Evolutionary conservation across 2,329 filamentous ascomycete genomes (phyloP).

Genomic region (Fusarium heterosporum): DNA sequence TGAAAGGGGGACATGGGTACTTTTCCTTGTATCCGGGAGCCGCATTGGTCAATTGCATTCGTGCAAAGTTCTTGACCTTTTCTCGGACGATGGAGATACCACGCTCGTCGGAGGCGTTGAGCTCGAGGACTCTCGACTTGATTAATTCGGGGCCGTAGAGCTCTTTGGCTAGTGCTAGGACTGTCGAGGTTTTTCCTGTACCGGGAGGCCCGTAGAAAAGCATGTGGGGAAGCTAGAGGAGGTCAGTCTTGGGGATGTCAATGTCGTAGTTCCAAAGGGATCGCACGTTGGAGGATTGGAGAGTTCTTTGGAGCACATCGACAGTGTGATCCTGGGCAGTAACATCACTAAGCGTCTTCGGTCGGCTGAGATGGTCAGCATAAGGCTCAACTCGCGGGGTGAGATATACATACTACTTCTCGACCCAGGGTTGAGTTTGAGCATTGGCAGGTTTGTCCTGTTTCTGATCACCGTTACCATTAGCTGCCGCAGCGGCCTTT

Average conservation of each 20-base stretch:
- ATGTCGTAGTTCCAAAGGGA: background rate
- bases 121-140: constrained; percentile 93
- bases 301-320: constrained; percentile 87
- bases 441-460: constrained; percentile 69
- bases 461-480: constrained; percentile 73
- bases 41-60: constrained; percentile 90
- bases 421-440: constrained; percentile 90
- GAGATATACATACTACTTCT: constrained; percentile 85
- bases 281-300: constrained; percentile 90
- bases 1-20: constrained; percentile 97
- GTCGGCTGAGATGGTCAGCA: constrained; percentile 71
- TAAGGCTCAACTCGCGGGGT: background rate
- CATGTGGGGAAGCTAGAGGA: constrained; percentile 85
- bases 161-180: constrained; percentile 96
- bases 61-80: constrained; percentile 98
- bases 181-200: constrained; percentile 97
- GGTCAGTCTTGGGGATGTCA: constrained; percentile 10
- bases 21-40: constrained; percentile 74
- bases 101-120: constrained; percentile 98
- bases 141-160: constrained; percentile 96
- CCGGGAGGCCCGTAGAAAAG: constrained; percentile 98
- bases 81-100: constrained; percentile 97
- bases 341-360: constrained; percentile 93
- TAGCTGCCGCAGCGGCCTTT: constrained; percentile 79
- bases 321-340: constrained; percentile 98